phyloP scores from a whole-genome alignment of 768 basidiomycete species.

The Trametes meyenii region DNA sequence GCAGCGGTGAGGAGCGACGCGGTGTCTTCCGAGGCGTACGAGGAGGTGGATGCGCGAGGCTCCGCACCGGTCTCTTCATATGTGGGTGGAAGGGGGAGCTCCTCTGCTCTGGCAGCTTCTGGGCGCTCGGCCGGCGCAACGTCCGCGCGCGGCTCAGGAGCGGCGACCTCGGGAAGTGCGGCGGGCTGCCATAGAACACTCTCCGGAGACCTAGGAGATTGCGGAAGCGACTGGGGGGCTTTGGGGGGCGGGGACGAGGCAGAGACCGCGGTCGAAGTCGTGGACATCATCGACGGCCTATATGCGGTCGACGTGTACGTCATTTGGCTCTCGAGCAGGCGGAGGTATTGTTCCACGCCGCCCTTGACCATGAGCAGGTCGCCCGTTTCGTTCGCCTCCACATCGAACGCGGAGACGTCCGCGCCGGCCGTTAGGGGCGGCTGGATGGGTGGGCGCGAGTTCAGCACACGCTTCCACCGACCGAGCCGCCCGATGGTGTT shows the following conservation, averaged over 20 bases:
- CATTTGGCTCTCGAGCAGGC: conserved; percentile 49
- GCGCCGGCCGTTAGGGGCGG: conserved; percentile 43
- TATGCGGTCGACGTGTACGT: conserved; percentile 2
- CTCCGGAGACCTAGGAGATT: conserved; percentile 20
- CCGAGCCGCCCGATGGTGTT: conserved; percentile 84
- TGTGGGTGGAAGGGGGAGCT: conserved; percentile 14
- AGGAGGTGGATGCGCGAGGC: conserved; percentile 17
- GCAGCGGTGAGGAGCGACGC: conserved; percentile 12
- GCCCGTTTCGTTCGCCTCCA: conserved; percentile 60
- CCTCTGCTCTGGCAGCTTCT: neutral
- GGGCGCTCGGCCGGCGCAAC: conserved; percentile 3
- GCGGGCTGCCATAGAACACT: conserved; percentile 14
- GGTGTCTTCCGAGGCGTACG: conserved; percentile 14
- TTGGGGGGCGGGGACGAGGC: conserved; percentile 10
- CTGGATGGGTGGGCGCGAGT: conserved; percentile 43
- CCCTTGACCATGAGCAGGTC: conserved; percentile 64
- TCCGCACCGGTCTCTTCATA: conserved; percentile 12
- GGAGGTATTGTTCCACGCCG: conserved; percentile 69
- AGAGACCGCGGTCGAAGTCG: conserved; percentile 10
- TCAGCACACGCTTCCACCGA: conserved; percentile 79
- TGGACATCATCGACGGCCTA: conserved; percentile 14
- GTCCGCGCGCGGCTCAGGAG: conserved; percentile 17
- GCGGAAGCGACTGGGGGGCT: conserved; percentile 13
- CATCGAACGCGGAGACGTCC: conserved; percentile 70
- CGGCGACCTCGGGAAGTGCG: conserved; percentile 10